phyloP scores from a whole-genome alignment of 164 flowering plant genomes.

The Hamamelis virginiana region DNA sequence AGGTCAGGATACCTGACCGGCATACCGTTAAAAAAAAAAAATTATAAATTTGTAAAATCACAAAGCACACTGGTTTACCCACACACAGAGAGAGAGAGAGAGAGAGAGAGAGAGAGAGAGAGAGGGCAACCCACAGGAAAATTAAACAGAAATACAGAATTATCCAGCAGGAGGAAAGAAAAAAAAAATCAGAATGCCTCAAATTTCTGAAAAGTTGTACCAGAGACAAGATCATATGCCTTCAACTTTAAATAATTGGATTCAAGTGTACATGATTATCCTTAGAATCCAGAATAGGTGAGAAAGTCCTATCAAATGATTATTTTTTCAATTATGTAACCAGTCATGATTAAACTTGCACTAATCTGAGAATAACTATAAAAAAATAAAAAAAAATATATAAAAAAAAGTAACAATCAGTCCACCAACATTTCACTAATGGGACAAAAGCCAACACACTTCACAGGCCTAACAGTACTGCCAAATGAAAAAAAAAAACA shows the following conservation, averaged over 20 bases:
- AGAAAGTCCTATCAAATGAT: neutral
- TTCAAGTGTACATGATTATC: neutral
- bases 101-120: too few species aligned
- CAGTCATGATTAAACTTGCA: slow-evolving; percentile 20
- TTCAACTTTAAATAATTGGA: slow-evolving; percentile 4
- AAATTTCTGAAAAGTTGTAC: too few species aligned
- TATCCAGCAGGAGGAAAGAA: too few species aligned
- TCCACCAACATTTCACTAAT: neutral
- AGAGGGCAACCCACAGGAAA: too few species aligned
- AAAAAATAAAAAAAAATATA: too few species aligned
- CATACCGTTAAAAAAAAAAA: too few species aligned
- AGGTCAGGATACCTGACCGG: too few species aligned
- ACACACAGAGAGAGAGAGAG: too few species aligned
- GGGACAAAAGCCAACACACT: neutral
- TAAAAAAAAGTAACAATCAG: slow-evolving; percentile 1
- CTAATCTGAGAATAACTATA: slow-evolving; percentile 7
- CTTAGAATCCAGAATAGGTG: slow-evolving; percentile 11
- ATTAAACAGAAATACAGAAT: too few species aligned
- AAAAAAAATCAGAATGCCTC: too few species aligned
- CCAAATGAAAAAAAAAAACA: slow-evolving; percentile 8
- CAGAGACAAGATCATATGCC: slow-evolving; percentile 14
- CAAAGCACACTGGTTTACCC: too few species aligned
- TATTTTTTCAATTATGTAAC: neutral
- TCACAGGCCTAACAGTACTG: slow-evolving; percentile 9
- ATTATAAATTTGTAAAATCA: too few species aligned